Percentiles rank a stretch among this genome's conserved stretches.
Evolutionary conservation across 2,329 filamentous ascomycete genomes (phyloP).

Genomic region (Fusarium subtropicale): DNA sequence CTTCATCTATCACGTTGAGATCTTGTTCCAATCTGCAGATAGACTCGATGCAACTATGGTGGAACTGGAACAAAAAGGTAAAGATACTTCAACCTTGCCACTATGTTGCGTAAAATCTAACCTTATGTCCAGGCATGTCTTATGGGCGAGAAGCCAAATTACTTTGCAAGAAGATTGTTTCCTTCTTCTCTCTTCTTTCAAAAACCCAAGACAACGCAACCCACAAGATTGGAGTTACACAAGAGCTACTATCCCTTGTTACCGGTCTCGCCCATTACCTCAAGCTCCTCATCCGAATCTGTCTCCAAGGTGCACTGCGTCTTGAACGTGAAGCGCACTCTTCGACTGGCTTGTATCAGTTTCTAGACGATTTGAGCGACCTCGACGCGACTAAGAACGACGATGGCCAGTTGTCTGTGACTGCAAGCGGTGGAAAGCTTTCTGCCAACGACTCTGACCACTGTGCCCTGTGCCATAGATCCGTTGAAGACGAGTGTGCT

Average conservation of each 20-base stretch:
- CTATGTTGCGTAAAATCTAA: conserved; percentile 23
- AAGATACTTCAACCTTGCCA: conserved; percentile 42
- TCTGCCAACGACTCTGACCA: conserved; percentile 85
- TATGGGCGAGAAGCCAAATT: conserved; percentile 97
- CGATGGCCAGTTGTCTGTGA: conserved; percentile 75
- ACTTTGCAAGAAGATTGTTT: conserved; percentile 99
- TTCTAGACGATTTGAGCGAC: conserved; percentile 84
- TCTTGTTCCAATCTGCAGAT: conserved; percentile 90
- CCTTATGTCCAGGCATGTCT: conserved; percentile 72
- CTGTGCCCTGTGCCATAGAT: conserved; percentile 82
- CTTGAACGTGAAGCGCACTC: conserved; percentile 85
- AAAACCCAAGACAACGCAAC: conserved; percentile 94
- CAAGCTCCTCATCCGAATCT: conserved; percentile 96
- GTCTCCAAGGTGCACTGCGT: conserved; percentile 90
- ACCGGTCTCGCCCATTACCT: conserved; percentile 97
- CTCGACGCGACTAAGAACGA: conserved; percentile 82
- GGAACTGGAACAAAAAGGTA: conserved; percentile 79
- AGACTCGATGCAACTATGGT: conserved; percentile 81
- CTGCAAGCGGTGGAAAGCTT: conserved; percentile 72
- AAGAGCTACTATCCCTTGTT: conserved; percentile 96
- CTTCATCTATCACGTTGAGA: conserved; percentile 96
- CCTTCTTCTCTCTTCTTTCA: conserved; percentile 94
- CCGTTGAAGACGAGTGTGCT: conserved; percentile 94
- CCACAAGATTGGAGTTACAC: conserved; percentile 92
- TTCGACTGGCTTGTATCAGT: conserved; percentile 80